These are phyloP conservation scores for Geotrichum siamense DNA, from an alignment of 1,139 yeast genomes.

Conservation along the genomic window DNA sequence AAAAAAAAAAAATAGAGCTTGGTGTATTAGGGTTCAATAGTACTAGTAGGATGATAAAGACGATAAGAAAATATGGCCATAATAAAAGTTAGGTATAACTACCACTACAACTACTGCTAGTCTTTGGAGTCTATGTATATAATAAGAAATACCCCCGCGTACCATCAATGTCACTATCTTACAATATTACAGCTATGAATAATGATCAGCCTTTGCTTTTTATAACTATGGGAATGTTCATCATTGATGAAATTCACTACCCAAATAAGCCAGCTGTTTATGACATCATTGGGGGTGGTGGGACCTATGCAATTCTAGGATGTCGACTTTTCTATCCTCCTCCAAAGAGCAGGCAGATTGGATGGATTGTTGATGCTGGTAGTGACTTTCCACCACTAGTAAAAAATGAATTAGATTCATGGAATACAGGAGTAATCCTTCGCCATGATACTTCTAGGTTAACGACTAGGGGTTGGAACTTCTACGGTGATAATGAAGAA, in stretches of 20 bases:
- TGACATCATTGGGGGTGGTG: slow-evolving; percentile 83
- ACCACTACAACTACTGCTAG: too few species aligned
- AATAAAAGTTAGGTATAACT: too few species aligned
- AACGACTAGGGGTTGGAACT: slow-evolving; percentile 79
- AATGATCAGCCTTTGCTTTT: slow-evolving; percentile 36
- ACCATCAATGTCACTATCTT: too few species aligned
- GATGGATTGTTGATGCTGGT: slow-evolving; percentile 77
- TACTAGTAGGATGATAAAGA: too few species aligned
- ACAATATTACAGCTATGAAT: too few species aligned
- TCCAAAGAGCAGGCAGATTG: slow-evolving; percentile 31
- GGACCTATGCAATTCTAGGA: slow-evolving; percentile 76
- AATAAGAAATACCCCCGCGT: too few species aligned
- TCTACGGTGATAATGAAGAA: slow-evolving; percentile 57
- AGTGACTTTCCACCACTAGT: slow-evolving; percentile 58
- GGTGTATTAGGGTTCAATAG: too few species aligned
- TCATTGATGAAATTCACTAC: slow-evolving; percentile 79
- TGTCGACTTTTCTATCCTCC: slow-evolving; percentile 51
- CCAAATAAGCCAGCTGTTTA: slow-evolving; percentile 33
- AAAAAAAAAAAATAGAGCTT: too few species aligned
- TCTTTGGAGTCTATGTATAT: too few species aligned
- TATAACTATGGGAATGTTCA: slow-evolving; percentile 78
- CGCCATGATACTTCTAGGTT: slow-evolving; percentile 46
- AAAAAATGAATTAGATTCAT: slow-evolving; percentile 42
- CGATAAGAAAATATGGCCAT: too few species aligned
- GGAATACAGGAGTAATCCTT: slow-evolving; percentile 57